Evolutionary conservation across 2,329 filamentous ascomycete genomes (phyloP), one percentile per base, ranked within the genome.

Genomic region (Nothopassalora personata): DNA sequence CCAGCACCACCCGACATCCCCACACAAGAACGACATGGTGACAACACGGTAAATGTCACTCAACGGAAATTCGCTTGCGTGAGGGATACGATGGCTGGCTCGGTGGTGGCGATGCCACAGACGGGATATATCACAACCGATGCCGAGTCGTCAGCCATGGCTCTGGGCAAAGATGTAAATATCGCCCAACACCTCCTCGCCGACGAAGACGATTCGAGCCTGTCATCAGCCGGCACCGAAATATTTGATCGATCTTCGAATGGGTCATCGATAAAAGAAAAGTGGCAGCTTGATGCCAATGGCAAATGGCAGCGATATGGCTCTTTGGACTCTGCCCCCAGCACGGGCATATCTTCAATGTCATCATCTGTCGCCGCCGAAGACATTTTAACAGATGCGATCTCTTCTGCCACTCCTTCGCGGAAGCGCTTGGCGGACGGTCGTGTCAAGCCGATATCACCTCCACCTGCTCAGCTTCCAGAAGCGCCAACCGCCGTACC

Each of bases 271-370:
- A 60, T 64, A 33, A 61, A 60, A 48, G 64, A 62, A 8, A 57
- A 62, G 56, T 70, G 68, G 67, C 59, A 59, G 39, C 60, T 65
- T 34, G 67, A 68, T 63, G 60, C 59, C 50, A 64, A 70, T 63
- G 70, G 68, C 49, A 66, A 64, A 57, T 71, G 69, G 70, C 63
- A 60, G 53, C 67, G 68, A 67, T 66, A 67, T 66, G 67, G 69
- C 62, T 70, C 70, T 18, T 66, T 65, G 36, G 70, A 70, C 46
- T 70, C 70, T 46, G 68, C 69, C 57, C 67, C 68, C 31, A 71
- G 70, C 61, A 72, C 70, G 15, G 69, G 64, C 47, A 66, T 72
- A 36, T 69, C 70, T 31, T 72, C 70, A n/a, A 65, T 72, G 56
- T 65, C 61, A 51, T 71, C 70, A 23, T 70, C 69, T 28, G 62